Conservation (phyloP, 192 early-diverging fungal genomes). For the Backusella tarrabulga region DNA sequence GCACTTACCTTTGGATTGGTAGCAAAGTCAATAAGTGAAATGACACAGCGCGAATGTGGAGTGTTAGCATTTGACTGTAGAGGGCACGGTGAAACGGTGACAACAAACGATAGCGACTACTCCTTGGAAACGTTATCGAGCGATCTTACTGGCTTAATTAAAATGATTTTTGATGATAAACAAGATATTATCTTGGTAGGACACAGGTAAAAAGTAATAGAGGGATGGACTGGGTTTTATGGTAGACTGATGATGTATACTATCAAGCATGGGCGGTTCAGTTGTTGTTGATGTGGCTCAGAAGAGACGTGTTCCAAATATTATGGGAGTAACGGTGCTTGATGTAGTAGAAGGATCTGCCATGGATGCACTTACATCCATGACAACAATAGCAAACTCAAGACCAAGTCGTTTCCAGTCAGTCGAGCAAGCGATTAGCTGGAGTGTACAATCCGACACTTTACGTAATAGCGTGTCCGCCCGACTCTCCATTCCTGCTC, state of each 20-base stretch:
- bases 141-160: constrained; percentile 56
- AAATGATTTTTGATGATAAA: constrained; percentile 42
- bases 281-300: constrained; percentile 66
- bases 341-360: constrained; percentile 82
- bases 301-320: constrained; percentile 41
- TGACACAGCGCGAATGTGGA: constrained; percentile 35
- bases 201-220: constrained; percentile 55
- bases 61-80: constrained; percentile 69
- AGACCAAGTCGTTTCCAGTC: constrained; percentile 49
- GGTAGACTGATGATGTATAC: not conserved
- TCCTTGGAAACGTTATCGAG: constrained; percentile 54
- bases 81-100: constrained; percentile 64
- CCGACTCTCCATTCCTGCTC: constrained; percentile 69
- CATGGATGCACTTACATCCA: constrained; percentile 52
- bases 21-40: constrained; percentile 47
- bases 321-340: constrained; percentile 65
- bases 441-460: constrained; percentile 62
- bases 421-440: constrained; percentile 50
- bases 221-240: not conserved
- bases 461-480: constrained; percentile 68
- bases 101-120: constrained; percentile 51
- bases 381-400: constrained; percentile 44
- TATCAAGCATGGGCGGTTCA: constrained; percentile 72
- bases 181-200: constrained; percentile 71
- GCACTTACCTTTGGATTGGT: constrained; percentile 68